Conservation (phyloP, 148 eudicot species). For the Euryodendron excelsum region DNA sequence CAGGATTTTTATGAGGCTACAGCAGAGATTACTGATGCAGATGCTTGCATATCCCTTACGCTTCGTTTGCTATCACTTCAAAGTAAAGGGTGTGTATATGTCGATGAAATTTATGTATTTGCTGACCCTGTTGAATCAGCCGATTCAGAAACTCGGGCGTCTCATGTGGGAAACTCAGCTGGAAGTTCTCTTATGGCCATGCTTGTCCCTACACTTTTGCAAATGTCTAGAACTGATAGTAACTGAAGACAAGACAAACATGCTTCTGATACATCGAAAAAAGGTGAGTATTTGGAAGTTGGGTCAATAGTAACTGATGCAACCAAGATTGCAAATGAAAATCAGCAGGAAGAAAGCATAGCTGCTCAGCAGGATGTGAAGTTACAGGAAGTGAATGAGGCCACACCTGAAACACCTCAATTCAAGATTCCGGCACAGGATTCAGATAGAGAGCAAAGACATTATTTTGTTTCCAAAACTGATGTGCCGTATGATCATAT, state of each 20-base stretch:
- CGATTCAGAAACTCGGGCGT: slow-evolving; percentile 40
- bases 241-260: slow-evolving; percentile 30
- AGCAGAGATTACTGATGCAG: slow-evolving; percentile 88
- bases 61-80: slow-evolving; percentile 83
- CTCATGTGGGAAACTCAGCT: slow-evolving; percentile 36
- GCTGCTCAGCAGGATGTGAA: no score
- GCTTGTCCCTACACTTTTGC: slow-evolving; percentile 88
- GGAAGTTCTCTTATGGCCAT: slow-evolving; percentile 72
- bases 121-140: slow-evolving; percentile 60
- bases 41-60: slow-evolving; percentile 65
- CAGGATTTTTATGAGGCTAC: slow-evolving; percentile 93
- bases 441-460: slow-evolving; percentile 12
- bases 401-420: slow-evolving; percentile 11
- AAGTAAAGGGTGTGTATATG: slow-evolving; percentile 47
- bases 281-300: no score
- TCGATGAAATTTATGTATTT: slow-evolving; percentile 85
- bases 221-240: slow-evolving; percentile 54
- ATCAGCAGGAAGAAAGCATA: no score
- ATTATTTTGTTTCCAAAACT: slow-evolving; percentile 19
- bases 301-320: no score
- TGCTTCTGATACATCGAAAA: slow-evolving; percentile 15
- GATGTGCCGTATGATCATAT: slow-evolving; percentile 30
- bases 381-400: no score
- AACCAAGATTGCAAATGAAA: no score
- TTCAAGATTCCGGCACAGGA: no score